These are phyloP conservation scores for Malassezia nana DNA, from an alignment of 1,284 basidiomycete genomes.

Conservation along the genomic window DNA sequence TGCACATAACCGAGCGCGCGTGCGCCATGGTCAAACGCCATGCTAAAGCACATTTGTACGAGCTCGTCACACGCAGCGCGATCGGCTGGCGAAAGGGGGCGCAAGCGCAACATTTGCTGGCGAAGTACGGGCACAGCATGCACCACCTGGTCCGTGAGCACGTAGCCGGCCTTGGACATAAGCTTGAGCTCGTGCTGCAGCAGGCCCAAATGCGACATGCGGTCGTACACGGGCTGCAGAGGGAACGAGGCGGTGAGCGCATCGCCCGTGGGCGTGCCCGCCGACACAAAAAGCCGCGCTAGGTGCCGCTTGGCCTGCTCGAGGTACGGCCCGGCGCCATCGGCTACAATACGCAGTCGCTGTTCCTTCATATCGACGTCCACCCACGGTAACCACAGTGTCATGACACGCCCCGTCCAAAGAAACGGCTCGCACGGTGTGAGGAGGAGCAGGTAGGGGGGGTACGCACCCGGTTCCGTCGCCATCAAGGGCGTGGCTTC, in stretches of 20 bases:
- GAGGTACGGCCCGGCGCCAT: conserved; percentile 71
- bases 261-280: conserved; percentile 32
- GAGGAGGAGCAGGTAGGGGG: conserved; percentile 69
- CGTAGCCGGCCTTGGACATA: conserved; percentile 76
- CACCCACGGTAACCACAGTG: conserved; percentile 34
- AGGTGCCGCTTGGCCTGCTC: conserved; percentile 70
- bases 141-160: conserved; percentile 88
- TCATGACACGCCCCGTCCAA: conserved; percentile 80
- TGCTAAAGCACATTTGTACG: conserved; percentile 88
- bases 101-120: conserved; percentile 21
- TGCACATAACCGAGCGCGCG: conserved; percentile 44
- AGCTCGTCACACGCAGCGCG: conserved; percentile 56
- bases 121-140: conserved; percentile 50
- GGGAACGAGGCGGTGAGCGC: conserved; percentile 36
- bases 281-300: conserved; percentile 47
- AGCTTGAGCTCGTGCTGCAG: conserved; percentile 84
- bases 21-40: conserved; percentile 68
- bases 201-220: conserved; percentile 78
- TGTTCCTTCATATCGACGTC: conserved; percentile 42
- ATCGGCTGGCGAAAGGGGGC: conserved; percentile 13
- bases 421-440: conserved; percentile 78
- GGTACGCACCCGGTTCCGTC: conserved; percentile 2
- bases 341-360: conserved; percentile 41
- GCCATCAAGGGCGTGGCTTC: not conserved
- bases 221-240: conserved; percentile 61